Percentiles rank a stretch among this genome's conserved stretches.
Evolutionary conservation across 2,329 filamentous ascomycete species (phyloP).

Genomic region (Mycogone perniciosa): DNA sequence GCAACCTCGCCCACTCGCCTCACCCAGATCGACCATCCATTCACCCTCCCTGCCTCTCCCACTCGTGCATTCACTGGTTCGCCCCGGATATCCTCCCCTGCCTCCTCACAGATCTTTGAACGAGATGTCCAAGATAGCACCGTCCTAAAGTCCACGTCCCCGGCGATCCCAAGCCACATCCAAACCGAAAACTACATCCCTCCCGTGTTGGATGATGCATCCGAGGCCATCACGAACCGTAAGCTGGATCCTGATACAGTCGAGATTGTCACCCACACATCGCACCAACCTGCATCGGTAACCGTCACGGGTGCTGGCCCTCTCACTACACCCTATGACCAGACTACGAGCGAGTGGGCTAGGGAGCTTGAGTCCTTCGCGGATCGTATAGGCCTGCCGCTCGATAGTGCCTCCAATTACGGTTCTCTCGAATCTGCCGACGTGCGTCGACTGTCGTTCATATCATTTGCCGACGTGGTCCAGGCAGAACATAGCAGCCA

Average conservation of each 20-base stretch:
- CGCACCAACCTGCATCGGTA: conserved; percentile 71
- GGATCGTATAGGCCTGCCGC: conserved; percentile 34
- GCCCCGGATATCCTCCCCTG: conserved; percentile 70
- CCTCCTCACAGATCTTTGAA: conserved; percentile 80
- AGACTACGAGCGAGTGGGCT: conserved; percentile 44
- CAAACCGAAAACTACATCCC: conserved; percentile 93
- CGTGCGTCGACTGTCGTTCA: conserved; percentile 81
- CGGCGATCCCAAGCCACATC: conserved; percentile 89
- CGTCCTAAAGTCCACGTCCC: conserved; percentile 61
- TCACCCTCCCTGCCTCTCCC: conserved; percentile 56
- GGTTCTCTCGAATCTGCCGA: conserved; percentile 69
- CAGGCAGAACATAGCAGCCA: conserved; percentile 70
- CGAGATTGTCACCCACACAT: conserved; percentile 83
- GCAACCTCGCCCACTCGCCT: conserved; percentile 34
- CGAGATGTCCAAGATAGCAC: conserved; percentile 83
- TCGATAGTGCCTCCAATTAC: conserved; percentile 68
- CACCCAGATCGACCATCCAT: conserved; percentile 35
- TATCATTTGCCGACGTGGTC: conserved; percentile 94
- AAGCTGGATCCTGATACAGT: conserved; percentile 81
- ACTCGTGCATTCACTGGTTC: conserved; percentile 62
- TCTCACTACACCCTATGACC: conserved; percentile 32
- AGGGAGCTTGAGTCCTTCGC: conserved; percentile 53
- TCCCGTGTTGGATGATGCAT: conserved; percentile 82
- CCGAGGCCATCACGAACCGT: conserved; percentile 82
- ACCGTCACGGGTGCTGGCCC: conserved; percentile 51